phyloP scores from a whole-genome alignment of 495 filamentous ascomycete genomes.

The Podospora tetraspora region DNA sequence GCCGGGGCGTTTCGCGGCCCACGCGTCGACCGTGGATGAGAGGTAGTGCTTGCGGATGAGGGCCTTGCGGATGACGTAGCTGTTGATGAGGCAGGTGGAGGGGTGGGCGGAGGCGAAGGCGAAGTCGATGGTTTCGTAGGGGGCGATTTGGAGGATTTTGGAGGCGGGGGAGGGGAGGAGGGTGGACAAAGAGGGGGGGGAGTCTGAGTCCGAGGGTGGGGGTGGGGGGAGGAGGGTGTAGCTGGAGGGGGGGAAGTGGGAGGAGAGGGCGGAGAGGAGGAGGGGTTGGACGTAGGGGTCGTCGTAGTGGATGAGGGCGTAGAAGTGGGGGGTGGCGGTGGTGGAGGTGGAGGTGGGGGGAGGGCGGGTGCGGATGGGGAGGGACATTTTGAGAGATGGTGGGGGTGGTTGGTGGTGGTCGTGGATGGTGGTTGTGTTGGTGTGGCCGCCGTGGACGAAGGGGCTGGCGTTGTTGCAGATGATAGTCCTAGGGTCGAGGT shows the following conservation, averaged over 20 bases:
- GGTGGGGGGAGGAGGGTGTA: conserved; percentile 32
- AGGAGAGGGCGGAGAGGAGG: conserved; percentile 63
- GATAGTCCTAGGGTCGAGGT: neutral
- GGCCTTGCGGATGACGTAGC: conserved; percentile 92
- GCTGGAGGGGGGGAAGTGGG: conserved; percentile 48
- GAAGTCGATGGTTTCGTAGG: conserved; percentile 85
- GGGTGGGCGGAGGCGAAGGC: conserved; percentile 59
- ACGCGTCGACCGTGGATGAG: conserved; percentile 68
- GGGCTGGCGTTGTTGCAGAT: neutral
- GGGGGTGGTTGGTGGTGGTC: neutral
- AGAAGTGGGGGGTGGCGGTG: conserved; percentile 40
- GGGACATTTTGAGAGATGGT: neutral
- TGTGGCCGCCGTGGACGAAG: neutral
- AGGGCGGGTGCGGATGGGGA: neutral
- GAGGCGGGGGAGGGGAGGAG: conserved; percentile 31
- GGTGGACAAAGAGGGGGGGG: conserved; percentile 28
- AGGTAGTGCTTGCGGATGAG: conserved; percentile 96
- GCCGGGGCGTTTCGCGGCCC: conserved; percentile 74
- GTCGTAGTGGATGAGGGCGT: conserved; percentile 76
- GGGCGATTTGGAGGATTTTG: conserved; percentile 70
- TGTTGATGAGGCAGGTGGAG: conserved; percentile 59
- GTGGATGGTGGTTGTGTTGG: neutral
- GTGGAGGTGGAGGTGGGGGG: neutral
- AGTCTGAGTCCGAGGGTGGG: conserved; percentile 5
- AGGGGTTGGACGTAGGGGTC: conserved; percentile 81